Evolutionary conservation across 805 yeast species (phyloP).

Genomic region (Zygosaccharomyces kombuchaensis): DNA sequence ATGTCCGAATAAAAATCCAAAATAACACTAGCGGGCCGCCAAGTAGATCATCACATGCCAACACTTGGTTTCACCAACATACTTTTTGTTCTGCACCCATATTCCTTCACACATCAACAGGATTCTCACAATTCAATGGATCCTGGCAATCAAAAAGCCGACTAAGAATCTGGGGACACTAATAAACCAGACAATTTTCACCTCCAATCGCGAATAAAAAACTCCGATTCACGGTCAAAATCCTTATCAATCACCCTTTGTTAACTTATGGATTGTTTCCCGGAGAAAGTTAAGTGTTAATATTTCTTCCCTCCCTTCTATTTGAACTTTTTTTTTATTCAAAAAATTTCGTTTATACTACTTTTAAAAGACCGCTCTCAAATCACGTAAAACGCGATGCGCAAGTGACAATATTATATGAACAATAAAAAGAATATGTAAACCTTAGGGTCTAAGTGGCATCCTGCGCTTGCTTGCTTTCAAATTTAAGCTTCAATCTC

Average conservation of each 20-base stretch:
- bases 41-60: not conserved
- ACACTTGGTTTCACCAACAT: not conserved
- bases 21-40: slow-evolving; percentile 2
- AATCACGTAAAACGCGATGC: slow-evolving; percentile 6
- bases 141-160: not conserved
- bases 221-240: not conserved
- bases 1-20: not conserved
- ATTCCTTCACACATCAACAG: not conserved
- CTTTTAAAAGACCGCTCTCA: slow-evolving; percentile 6
- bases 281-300: not conserved
- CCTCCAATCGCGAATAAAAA: not conserved
- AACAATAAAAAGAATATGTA: not conserved
- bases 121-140: not conserved
- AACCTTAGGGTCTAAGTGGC: not conserved
- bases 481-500: slow-evolving; percentile 19
- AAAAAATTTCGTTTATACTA: slow-evolving; percentile 5
- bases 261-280: not conserved
- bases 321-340: slow-evolving; percentile 1
- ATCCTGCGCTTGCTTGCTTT: slow-evolving; percentile 6
- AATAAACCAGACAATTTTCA: not conserved
- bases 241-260: not conserved
- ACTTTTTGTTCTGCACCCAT: slow-evolving; percentile 2
- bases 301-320: not conserved
- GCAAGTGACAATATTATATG: not conserved
- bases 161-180: not conserved